These are phyloP conservation scores for Fomitopsis betulina DNA, from an alignment of 1,284 basidiomycete genomes.

Conservation along the genomic window DNA sequence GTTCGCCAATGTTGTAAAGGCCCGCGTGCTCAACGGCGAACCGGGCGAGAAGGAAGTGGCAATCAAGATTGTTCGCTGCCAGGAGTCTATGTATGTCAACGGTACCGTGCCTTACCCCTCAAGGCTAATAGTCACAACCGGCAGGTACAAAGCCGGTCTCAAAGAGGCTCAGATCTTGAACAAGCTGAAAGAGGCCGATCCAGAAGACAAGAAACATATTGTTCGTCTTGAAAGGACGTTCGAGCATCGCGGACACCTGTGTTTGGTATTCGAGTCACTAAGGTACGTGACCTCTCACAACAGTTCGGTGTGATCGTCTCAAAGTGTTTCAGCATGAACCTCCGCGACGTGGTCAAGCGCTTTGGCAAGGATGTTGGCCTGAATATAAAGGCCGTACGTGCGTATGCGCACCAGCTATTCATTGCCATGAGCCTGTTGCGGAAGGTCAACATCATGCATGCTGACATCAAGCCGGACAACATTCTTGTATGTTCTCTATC, in stretches of 20 bases:
- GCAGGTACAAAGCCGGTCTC: slow-evolving; percentile 89
- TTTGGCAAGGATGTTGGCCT: slow-evolving; percentile 98
- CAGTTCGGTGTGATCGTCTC: slow-evolving; percentile 5
- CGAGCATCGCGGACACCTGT: slow-evolving; percentile 95
- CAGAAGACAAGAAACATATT: slow-evolving; percentile 95
- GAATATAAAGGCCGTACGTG: slow-evolving; percentile 94
- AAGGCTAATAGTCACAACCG: background rate
- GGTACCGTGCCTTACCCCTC: background rate
- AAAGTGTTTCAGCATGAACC: slow-evolving; percentile 75
- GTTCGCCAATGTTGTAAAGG: slow-evolving; percentile 96
- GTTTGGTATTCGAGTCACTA: slow-evolving; percentile 93
- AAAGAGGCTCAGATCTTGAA: slow-evolving; percentile 91
- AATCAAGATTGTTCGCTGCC: slow-evolving; percentile 95
- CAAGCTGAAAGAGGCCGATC: slow-evolving; percentile 85
- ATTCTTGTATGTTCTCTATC: slow-evolving; percentile 63
- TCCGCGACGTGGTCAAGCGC: slow-evolving; percentile 97
- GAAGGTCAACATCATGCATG: slow-evolving; percentile 94
- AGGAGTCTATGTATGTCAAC: slow-evolving; percentile 88
- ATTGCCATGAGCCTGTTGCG: slow-evolving; percentile 81
- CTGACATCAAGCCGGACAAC: slow-evolving; percentile 97
- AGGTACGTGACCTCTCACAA: slow-evolving; percentile 49
- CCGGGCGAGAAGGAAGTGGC: slow-evolving; percentile 82
- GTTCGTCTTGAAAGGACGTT: slow-evolving; percentile 91
- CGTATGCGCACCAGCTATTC: slow-evolving; percentile 96
- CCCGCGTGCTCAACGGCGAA: slow-evolving; percentile 77